A percentile compares a stretch with the other conserved stretches of the same genome.
These are phyloP conservation scores for Paxillus involutus DNA, from an alignment of 768 basidiomycete genomes.

Conservation along the genomic window DNA sequence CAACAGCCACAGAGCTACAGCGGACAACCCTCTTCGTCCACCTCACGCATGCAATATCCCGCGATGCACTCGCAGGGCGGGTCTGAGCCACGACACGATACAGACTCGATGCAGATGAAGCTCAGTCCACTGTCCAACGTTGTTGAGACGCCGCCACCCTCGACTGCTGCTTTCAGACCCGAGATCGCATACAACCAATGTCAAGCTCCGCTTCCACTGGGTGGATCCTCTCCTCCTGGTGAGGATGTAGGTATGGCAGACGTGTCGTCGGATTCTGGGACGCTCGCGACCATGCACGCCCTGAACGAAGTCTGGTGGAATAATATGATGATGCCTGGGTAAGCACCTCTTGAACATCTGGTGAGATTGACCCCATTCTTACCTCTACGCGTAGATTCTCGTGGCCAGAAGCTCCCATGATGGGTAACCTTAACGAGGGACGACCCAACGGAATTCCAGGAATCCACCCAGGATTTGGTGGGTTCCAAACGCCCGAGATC, in stretches of 20 bases:
- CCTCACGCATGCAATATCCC: constrained; percentile 20
- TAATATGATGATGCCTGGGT: constrained; percentile 88
- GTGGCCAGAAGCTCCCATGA: constrained; percentile 29
- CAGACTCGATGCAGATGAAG: constrained; percentile 34
- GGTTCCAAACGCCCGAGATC: constrained; percentile 15
- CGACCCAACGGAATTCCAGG: constrained; percentile 13
- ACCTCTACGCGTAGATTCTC: constrained; percentile 22
- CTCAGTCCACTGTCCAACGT: neutral
- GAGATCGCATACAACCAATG: constrained; percentile 47
- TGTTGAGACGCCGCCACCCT: neutral
- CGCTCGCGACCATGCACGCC: constrained; percentile 71
- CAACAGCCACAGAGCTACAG: constrained; percentile 14
- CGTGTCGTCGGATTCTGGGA: constrained; percentile 43
- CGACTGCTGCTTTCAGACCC: constrained; percentile 13
- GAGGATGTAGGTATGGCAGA: constrained; percentile 27
- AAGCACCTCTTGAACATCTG: constrained; percentile 6
- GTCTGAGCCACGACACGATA: constrained; percentile 17
- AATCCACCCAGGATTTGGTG: constrained; percentile 17
- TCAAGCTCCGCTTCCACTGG: constrained; percentile 40
- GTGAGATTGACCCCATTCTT: neutral
- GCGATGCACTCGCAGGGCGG: constrained; percentile 12
- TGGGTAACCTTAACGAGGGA: constrained; percentile 21
- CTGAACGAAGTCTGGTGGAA: constrained; percentile 74
- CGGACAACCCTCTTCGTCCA: constrained; percentile 32
- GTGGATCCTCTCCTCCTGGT: neutral